Conservation (phyloP, 2,329 filamentous ascomycete species). For the Neopestalotiopsis sp. region DNA sequence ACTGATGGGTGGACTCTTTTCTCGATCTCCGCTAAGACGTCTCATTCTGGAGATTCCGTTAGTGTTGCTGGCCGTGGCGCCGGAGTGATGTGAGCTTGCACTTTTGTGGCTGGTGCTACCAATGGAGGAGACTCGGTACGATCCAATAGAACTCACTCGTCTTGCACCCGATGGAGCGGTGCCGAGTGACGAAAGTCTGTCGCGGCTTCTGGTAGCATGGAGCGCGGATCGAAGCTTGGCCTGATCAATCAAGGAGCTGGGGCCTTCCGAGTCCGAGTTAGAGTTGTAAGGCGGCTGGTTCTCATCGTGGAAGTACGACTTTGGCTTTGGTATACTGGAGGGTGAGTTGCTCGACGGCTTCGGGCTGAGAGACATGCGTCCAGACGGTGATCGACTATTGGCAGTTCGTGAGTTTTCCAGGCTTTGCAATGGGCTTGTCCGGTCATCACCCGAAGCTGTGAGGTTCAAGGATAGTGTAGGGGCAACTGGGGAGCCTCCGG, state of each 20-base stretch:
- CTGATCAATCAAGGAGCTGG: constrained; percentile 52
- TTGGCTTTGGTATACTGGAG: constrained; percentile 4
- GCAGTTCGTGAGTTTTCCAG: constrained; percentile 54
- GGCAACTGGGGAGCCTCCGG: constrained; percentile 67
- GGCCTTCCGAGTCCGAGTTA: constrained; percentile 53
- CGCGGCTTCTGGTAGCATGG: constrained; percentile 56
- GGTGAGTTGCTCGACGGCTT: constrained; percentile 25
- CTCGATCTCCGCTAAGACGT: constrained; percentile 55
- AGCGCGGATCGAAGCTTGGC: constrained; percentile 62
- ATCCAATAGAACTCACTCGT: constrained; percentile 53
- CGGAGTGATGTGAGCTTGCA: constrained; percentile 40
- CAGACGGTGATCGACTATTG: constrained; percentile 56
- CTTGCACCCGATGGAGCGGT: constrained; percentile 41
- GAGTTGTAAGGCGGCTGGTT: constrained; percentile 55
- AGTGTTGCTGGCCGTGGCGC: constrained; percentile 52
- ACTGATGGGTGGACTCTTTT: constrained; percentile 58
- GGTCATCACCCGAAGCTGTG: constrained; percentile 61
- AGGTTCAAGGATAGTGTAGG: constrained; percentile 63
- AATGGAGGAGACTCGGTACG: constrained; percentile 30
- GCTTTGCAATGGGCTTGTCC: constrained; percentile 52
- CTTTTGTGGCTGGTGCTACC: constrained; percentile 35
- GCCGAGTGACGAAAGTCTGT: constrained; percentile 46
- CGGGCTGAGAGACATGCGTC: constrained; percentile 38
- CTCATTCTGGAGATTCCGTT: constrained; percentile 63
- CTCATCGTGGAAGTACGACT: constrained; percentile 48